These are phyloP conservation scores for Ostreobium quekettii DNA, from an alignment of 139 green algal species.

Conservation along the genomic window DNA sequence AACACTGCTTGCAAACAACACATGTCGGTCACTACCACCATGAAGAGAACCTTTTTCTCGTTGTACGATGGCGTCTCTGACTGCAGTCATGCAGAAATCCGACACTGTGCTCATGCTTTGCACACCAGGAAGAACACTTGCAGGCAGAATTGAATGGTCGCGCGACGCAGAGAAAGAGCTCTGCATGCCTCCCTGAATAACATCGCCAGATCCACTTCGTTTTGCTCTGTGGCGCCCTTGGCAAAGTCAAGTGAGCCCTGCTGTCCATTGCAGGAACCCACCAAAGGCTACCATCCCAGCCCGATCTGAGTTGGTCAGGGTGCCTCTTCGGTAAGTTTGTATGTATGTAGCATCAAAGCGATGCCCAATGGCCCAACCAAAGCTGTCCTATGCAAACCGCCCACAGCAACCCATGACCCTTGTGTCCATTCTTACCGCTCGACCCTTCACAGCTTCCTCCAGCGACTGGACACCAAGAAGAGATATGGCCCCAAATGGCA, in stretches of 20 bases:
- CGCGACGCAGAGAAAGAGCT: constrained; percentile 1
- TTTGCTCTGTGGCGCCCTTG: not conserved
- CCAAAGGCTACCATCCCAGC: not conserved
- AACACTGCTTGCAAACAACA: no score
- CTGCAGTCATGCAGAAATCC: no score
- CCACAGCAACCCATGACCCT: no score
- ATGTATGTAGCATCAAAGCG: not conserved
- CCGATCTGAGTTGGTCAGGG: not conserved
- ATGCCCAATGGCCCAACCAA: not conserved
- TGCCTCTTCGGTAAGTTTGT: not conserved
- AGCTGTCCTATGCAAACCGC: no score
- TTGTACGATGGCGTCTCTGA: no score
- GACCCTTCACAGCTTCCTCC: not conserved
- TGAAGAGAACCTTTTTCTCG: no score
- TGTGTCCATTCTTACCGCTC: no score
- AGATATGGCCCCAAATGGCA: constrained; percentile 7
- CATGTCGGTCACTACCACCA: no score
- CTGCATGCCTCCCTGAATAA: not conserved
- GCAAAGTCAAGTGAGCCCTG: not conserved
- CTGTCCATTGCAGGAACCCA: not conserved
- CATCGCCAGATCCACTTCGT: not conserved
- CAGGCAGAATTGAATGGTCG: no score
- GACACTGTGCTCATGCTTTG: no score
- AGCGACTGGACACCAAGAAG: constrained; percentile 2
- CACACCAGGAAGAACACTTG: no score